Evolutionary conservation across 441 rosid species (phyloP).

Genomic region (Corymbia citriodora): DNA sequence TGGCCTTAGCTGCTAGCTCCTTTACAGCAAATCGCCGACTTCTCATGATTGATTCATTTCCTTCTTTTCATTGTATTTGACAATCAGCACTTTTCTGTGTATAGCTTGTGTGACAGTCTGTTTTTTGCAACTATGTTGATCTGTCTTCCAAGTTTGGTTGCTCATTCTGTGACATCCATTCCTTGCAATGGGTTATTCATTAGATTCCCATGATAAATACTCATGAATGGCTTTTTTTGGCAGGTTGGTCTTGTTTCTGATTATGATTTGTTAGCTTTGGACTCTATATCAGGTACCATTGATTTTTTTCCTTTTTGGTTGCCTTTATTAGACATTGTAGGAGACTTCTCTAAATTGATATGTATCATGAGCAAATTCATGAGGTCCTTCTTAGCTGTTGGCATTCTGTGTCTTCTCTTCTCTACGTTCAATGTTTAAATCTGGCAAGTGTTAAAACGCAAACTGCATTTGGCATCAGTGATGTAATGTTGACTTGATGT

Average conservation of each 20-base stretch:
- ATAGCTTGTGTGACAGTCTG: background rate
- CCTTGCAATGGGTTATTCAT: background rate
- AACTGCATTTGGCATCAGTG: background rate
- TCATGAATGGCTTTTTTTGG: slow-evolving; percentile 2
- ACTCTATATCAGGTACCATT: slow-evolving; percentile 78
- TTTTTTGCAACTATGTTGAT: background rate
- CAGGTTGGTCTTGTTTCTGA: slow-evolving; percentile 98
- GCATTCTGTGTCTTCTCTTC: background rate
- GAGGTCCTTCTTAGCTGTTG: background rate
- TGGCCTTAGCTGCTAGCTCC: background rate
- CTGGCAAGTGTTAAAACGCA: background rate
- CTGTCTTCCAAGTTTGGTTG: background rate
- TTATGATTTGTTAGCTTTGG: slow-evolving; percentile 90
- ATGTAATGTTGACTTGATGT: background rate
- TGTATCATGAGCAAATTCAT: background rate
- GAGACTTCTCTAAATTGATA: background rate
- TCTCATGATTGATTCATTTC: background rate
- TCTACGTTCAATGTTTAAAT: background rate
- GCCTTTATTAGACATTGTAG: background rate
- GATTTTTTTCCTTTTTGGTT: background rate
- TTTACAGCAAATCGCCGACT: background rate
- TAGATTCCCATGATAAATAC: background rate
- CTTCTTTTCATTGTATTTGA: background rate
- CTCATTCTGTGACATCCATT: background rate
- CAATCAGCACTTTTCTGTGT: background rate